Evolutionary conservation across 805 yeast species (phyloP), one percentile per base, ranked within the genome.

Genomic region (Saccharomyces paradoxus): DNA sequence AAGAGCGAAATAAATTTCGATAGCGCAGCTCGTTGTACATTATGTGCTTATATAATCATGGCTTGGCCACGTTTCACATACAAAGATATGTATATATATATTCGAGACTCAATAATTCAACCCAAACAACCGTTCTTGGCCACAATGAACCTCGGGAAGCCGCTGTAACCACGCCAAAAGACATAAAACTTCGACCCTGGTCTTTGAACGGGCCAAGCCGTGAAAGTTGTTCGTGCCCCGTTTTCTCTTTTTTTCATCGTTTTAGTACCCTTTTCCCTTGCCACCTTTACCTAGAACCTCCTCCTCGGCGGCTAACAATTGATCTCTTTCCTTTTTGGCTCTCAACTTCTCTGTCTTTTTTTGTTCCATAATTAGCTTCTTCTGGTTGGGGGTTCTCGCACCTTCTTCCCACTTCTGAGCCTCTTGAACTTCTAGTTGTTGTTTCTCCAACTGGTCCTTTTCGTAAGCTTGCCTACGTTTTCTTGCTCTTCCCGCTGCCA

Each of bases 1-100:
- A 17, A n/a, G 13, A 17, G 17, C 13, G 12, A 8, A 7, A 37
- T 37, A 21, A 12, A 29, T 29, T 29, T 2, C 13, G 2, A 29
- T 8, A 29, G 31, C 4, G 1, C 31, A 29, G 3, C 13, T 32
- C 9, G 3, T n/a, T 1, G 17, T 14, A 4, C 21, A 32, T 14
- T 14, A 32, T 32, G 6, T 14, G 0, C 21, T 13, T 14, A 32
- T n/a, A n/a, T 14, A 32, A 5, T 2, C 9, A 21, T n/a, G 14
- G 21, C 21, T 32, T n/a, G 14, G 41, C 41, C 2, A 5, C 21
- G 9, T 6, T 32, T 32, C 10, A n/a, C 94, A 80, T 8, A 89
- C 9, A 29, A 29, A 10, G 31, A 1, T 29, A 7, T 29, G 12
- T 5, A 29, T 10, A 3, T 29, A 29, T 9, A 29, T 29, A 9